Evolutionary conservation across 139 green algal genomes (phyloP), one percentile per base, ranked within the genome.

Genomic region (Parachlorella kessleri): DNA sequence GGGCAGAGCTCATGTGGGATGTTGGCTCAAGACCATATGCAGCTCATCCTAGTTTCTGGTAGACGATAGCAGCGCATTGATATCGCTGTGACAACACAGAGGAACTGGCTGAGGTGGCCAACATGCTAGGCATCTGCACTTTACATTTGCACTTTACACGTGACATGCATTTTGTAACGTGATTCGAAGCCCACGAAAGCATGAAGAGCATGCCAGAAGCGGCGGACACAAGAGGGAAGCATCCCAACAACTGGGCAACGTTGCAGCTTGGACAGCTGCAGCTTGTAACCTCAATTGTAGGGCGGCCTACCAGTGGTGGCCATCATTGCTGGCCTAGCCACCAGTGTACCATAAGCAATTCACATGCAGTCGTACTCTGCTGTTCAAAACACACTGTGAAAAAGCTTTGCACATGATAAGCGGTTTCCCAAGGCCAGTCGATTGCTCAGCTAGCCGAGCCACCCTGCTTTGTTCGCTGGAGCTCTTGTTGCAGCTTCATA

Each of bases 401-500:
- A n/a, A n/a, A n/a, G n/a, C n/a, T n/a, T n/a, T n/a, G n/a, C n/a
- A n/a, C n/a, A n/a, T n/a, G n/a, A n/a, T n/a, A n/a, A n/a, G n/a
- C n/a, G n/a, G n/a, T n/a, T n/a, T 4, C 36, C 66, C 66, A 72
- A n/a, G 30, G 8, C 68, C n/a, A 18, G 28, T 41, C 63, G 70
- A n/a, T 63, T n/a, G 40, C 24, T n/a, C 70, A n/a, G 28, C 30
- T 8, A 7, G 35, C 10, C 30, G 40, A 40, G 38, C 37, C 54
- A 53, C 35, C 28, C 59, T 72, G 63, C 74, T 72, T 37, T 23
- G 30, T n/a, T 7, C 65, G 65, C 74, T 72, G 63, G n/a, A 42
- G 28, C 30, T 72, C 74, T 6, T 39, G 32, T 30, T 79, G 38
- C 28, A 78, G 55, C 73, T 78, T 78, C 37, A 63, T 63, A 23